Evolutionary conservation across 2,329 filamentous ascomycete species (phyloP).

Genomic region (Cytospora chrysosperma): DNA sequence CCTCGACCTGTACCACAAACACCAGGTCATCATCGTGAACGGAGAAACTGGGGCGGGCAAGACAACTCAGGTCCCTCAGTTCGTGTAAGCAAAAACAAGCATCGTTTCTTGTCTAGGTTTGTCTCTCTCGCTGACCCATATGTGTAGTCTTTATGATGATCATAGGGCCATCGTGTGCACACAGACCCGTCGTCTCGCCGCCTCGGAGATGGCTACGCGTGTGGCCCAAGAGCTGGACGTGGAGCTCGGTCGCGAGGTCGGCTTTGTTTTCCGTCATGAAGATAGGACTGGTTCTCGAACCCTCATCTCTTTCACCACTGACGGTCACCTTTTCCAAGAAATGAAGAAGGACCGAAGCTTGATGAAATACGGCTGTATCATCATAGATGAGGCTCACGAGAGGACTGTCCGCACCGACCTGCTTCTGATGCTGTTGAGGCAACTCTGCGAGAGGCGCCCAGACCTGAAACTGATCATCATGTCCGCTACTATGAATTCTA

Average conservation of each 20-base stretch:
- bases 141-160: too few relatives aligned
- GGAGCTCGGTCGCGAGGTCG: conserved; percentile 86
- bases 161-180: conserved; percentile 73
- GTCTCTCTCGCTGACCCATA: too few relatives aligned
- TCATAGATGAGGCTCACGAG: conserved; percentile 98
- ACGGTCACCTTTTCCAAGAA: conserved; percentile 95
- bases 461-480: conserved; percentile 99
- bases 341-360: conserved; percentile 94
- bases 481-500: conserved; percentile 93
- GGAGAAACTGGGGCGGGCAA: conserved; percentile 99
- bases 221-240: conserved; percentile 97
- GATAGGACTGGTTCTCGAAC: conserved; percentile 87
- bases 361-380: conserved; percentile 91
- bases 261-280: conserved; percentile 98
- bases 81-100: conserved; percentile 37
- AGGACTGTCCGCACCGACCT: conserved; percentile 95
- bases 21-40: conserved; percentile 95
- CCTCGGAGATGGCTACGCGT: conserved; percentile 97
- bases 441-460: conserved; percentile 74
- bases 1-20: conserved; percentile 80
- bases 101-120: too few relatives aligned
- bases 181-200: conserved; percentile 93
- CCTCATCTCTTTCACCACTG: conserved; percentile 98
- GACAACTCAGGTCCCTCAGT: conserved; percentile 94
- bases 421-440: conserved; percentile 92